A percentile compares a stretch with the other conserved stretches of the same genome.
Conservation (phyloP, 2,329 filamentous ascomycete genomes). For the Boeremia exigua region DNA sequence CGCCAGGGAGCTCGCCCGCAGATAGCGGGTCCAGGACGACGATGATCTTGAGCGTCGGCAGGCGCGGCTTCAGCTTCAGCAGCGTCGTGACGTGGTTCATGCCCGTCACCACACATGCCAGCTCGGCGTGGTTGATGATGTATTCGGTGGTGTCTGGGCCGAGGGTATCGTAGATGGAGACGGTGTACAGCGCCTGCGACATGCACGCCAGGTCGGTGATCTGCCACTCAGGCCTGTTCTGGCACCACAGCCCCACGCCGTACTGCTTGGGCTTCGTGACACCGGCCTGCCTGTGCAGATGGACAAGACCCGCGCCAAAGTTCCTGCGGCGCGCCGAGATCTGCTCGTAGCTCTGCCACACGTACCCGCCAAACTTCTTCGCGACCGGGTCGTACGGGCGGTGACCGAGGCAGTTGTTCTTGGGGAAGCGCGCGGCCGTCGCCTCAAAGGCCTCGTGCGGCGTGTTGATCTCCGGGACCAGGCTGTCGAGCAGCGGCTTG, state of each 20-base stretch:
- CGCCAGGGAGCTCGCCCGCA: constrained; percentile 74
- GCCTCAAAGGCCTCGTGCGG: constrained; percentile 82
- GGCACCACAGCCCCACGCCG: constrained; percentile 83
- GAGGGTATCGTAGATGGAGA: constrained; percentile 95
- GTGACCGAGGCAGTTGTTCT: constrained; percentile 76
- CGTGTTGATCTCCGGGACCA: constrained; percentile 71
- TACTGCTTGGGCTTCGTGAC: constrained; percentile 66
- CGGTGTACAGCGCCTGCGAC: constrained; percentile 85
- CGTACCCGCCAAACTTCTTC: constrained; percentile 76
- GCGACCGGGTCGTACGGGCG: constrained; percentile 78
- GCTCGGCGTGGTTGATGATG: constrained; percentile 88
- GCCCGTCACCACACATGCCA: constrained; percentile 77
- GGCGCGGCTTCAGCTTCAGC: constrained; percentile 76
- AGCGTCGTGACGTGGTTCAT: constrained; percentile 81
- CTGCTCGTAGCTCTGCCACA: constrained; percentile 83
- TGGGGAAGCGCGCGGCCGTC: constrained; percentile 64
- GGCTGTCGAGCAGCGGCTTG: constrained; percentile 57
- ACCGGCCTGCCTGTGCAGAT: constrained; percentile 77
- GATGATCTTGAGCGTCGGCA: constrained; percentile 85
- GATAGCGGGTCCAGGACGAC: constrained; percentile 85
- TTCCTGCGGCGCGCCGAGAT: constrained; percentile 81
- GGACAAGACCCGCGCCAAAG: constrained; percentile 83
- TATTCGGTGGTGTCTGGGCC: constrained; percentile 91
- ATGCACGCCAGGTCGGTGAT: constrained; percentile 82
- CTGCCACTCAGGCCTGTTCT: constrained; percentile 90